A percentile compares a stretch with the other conserved stretches of the same genome.
phyloP scores from a whole-genome alignment of 345 rosid species.

The Salix viminalis region DNA sequence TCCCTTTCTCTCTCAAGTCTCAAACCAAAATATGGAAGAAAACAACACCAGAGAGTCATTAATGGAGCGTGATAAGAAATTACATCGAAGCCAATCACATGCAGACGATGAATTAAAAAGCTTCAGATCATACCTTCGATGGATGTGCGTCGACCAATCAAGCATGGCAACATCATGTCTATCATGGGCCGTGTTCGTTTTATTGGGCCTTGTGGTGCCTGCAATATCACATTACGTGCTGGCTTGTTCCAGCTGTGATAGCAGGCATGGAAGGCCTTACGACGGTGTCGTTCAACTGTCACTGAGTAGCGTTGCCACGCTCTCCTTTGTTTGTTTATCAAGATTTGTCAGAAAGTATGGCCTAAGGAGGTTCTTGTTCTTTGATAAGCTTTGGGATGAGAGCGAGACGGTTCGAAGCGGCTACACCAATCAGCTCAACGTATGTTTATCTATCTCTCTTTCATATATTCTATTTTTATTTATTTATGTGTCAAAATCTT shows the following conservation, averaged over 20 bases:
- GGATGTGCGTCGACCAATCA: slow-evolving; percentile 95
- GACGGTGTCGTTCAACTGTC: slow-evolving; percentile 82
- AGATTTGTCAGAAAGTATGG: slow-evolving; percentile 62
- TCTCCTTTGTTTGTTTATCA: slow-evolving; percentile 70
- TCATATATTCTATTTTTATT: no score
- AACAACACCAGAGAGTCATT: no score
- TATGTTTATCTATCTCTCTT: slow-evolving; percentile 21
- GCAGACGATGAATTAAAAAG: slow-evolving; percentile 72
- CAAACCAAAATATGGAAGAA: no score
- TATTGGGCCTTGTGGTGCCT: slow-evolving; percentile 63
- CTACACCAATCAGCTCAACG: slow-evolving; percentile 79
- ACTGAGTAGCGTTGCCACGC: slow-evolving; percentile 56
- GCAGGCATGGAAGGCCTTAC: slow-evolving; percentile 61
- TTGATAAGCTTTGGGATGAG: slow-evolving; percentile 87
- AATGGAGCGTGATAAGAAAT: slow-evolving; percentile 19
- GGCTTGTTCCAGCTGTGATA: slow-evolving; percentile 73
- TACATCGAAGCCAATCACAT: slow-evolving; percentile 47
- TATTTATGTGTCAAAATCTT: no score
- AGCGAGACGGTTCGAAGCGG: slow-evolving; percentile 70
- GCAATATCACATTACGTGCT: slow-evolving; percentile 67
- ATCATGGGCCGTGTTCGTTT: slow-evolving; percentile 70
- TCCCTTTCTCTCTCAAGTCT: no score
- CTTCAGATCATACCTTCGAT: slow-evolving; percentile 67
- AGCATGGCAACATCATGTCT: slow-evolving; percentile 43
- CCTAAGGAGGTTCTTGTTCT: slow-evolving; percentile 69